A percentile compares a stretch with the other conserved stretches of the same genome.
Evolutionary conservation across 495 filamentous ascomycete genomes (phyloP).

Genomic region (Hypoxylon crocopeplum): DNA sequence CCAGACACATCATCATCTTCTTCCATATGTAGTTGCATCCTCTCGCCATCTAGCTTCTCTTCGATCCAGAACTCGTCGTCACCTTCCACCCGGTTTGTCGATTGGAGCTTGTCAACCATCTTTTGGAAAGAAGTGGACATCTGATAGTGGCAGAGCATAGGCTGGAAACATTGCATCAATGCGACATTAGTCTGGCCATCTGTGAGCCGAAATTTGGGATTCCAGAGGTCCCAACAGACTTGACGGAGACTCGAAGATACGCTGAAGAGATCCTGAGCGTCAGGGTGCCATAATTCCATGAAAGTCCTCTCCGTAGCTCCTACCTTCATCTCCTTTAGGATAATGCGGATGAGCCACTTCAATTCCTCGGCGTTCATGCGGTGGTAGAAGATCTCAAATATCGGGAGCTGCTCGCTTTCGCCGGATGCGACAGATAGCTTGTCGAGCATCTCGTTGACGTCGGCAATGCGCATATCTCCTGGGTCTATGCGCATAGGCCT

Average conservation of each 20-base stretch:
- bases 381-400: slow-evolving; percentile 83
- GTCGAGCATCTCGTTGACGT: slow-evolving; percentile 90
- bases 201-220: slow-evolving; percentile 76
- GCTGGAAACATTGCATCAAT: slow-evolving; percentile 97
- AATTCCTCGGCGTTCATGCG: slow-evolving; percentile 93
- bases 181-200: slow-evolving; percentile 75
- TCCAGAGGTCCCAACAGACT: slow-evolving; percentile 94
- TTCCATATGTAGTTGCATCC: slow-evolving; percentile 95
- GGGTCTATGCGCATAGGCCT: slow-evolving; percentile 75
- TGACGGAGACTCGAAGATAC: slow-evolving; percentile 88
- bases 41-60: slow-evolving; percentile 95
- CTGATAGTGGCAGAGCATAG: slow-evolving; percentile 95
- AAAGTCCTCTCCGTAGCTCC: slow-evolving; percentile 94
- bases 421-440: slow-evolving; percentile 74
- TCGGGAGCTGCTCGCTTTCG: slow-evolving; percentile 80
- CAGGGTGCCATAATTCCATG: slow-evolving; percentile 90
- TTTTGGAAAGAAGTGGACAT: slow-evolving; percentile 80
- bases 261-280: slow-evolving; percentile 88
- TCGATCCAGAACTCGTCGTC: slow-evolving; percentile 92
- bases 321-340: slow-evolving; percentile 97
- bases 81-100: slow-evolving; percentile 58
- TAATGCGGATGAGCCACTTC: slow-evolving; percentile 93
- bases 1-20: slow-evolving; percentile 71
- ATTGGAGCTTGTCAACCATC: slow-evolving; percentile 73
- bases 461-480: slow-evolving; percentile 81